Base-by-base conservation (phyloP, 345 rosid species). In the Ceriops tagal region DNA sequence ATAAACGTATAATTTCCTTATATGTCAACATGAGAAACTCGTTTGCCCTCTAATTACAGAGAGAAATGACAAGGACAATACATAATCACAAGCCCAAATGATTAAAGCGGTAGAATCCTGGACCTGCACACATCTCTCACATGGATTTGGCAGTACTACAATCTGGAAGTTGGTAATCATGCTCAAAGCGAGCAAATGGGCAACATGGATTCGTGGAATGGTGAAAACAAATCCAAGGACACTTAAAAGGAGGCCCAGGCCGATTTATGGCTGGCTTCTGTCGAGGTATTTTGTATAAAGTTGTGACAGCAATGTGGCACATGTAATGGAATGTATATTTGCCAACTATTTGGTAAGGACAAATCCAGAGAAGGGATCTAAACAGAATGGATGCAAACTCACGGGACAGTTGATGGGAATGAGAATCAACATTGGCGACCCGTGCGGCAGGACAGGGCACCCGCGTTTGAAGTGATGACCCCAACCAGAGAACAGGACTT, bases 391-490 rank as follows among this genome's bases (percentile, higher is more conserved):
- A 24, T 21, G 58, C 43, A 59, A 46, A 19, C 53, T 43, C 49
- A 43, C 5, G 3, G 18, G 49, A 43, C 15, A 51, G 58, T 51
- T 59, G 62, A 58, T 32, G 79, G 66, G 65, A 53, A 30, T 63
- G 53, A 32, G 58, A 30, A 58, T 82, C 80, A 87, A 79, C 96
- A 89, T 26, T 70, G 73, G 67, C 80, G 79, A 57, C 88, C 89
- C 18, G 19, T 27, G 73, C 83, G 85, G 83, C 52, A 74, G 61
- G 11, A 16, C 19, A 74, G 73, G 13, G 53, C 77, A 57, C 77
- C 77, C 1, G 77, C 69, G 7, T 4, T 58, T 10, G 69, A 68
- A 57, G 77, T 74, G 20, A 74, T 55, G 60, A n/a, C 27, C 9
- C 77, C 77, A 46, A 74, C 73, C 73, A 74, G 43, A 16, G 77